Percentiles rank a stretch among this genome's conserved stretches.
Conservation (phyloP, 768 basidiomycete genomes). For the Albatrellus ellisii region DNA sequence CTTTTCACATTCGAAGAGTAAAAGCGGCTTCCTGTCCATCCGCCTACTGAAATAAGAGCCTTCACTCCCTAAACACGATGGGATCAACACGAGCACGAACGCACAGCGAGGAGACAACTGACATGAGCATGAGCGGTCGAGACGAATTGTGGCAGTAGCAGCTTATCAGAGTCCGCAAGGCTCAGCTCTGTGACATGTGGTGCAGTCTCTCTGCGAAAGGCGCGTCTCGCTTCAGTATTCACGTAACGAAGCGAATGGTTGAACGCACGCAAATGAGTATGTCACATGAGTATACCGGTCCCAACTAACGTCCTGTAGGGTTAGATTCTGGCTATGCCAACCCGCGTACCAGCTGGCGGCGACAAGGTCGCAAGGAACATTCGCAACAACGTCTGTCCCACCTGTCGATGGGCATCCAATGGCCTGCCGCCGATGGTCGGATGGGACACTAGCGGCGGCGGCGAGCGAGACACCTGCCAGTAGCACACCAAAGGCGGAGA, state of each 20-base stretch:
- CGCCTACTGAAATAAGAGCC: conserved; percentile 9
- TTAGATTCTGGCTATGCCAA: conserved; percentile 30
- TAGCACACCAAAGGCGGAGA: background rate
- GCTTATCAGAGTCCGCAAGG: conserved; percentile 16
- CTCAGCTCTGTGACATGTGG: conserved; percentile 15
- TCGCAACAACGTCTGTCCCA: background rate
- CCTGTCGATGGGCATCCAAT: background rate
- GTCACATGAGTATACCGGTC: conserved; percentile 39
- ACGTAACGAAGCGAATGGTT: conserved; percentile 49
- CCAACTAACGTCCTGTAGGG: conserved; percentile 37
- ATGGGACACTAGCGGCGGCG: background rate
- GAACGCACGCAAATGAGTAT: conserved; percentile 50
- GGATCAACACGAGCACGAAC: no score
- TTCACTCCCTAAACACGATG: conserved; percentile 5
- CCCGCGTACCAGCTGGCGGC: conserved; percentile 43
- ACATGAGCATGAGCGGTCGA: conserved; percentile 13
- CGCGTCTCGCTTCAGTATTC: no score
- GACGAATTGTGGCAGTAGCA: conserved; percentile 16
- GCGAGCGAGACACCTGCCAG: background rate
- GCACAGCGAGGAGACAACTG: background rate
- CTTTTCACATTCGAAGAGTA: conserved; percentile 9
- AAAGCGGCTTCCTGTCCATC: conserved; percentile 8
- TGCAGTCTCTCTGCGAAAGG: conserved; percentile 7
- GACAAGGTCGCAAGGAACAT: conserved; percentile 15
- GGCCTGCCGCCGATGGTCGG: background rate